Evolutionary conservation across 768 basidiomycete genomes (phyloP), one percentile per base, ranked within the genome.

Genomic region (Mrakia blollopis): DNA sequence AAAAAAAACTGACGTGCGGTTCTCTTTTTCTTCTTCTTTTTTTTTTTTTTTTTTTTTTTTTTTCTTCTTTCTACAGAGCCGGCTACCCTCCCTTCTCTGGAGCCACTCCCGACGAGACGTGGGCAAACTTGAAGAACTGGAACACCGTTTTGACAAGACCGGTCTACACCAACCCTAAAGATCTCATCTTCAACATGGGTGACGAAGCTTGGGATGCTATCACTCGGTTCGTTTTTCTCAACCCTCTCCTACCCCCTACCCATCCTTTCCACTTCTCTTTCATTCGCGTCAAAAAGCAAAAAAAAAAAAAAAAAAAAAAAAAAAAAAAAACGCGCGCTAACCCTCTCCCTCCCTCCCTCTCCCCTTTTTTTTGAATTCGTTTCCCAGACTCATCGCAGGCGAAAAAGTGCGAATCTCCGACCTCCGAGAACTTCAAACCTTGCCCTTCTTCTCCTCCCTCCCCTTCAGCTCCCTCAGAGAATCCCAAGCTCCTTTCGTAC

Each of bases 91-190:
- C 97, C 2, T 99, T 99, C 86, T 97, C 93, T 67, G 97, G 97
- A 25, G 89, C 91, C 57, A 94, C 91, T 0, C 92, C 94, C 0
- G 94, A 99, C 80, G 97, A 99, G 84, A 99, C 97, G 0, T 99
- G 97, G 97, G 93, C 93, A 23, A 98, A 98, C 84, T 85, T 99
- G 79, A 98, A 98, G 85, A 98, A 98, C 83, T 99, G 97, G 97
- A 89, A 90, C 25, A 91, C 91, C 79, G 93, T 94, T 0, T 87
- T 99, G 7, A 87, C 91, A n/a, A 84, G 97, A 76, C 97, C 97
- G 2, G 91, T 94, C 80, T 99, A 98, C 80, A 95, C 98, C 82
- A 91, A 91, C 79, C 92, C 93, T 2, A 95, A 98, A 82, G 97
- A 99, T 83, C 86, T 94, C 60, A 92, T 98, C 79, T 99, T 98